Evolutionary conservation across 2,329 filamentous ascomycete genomes (phyloP).

Genomic region (Exophiala viscosa): DNA sequence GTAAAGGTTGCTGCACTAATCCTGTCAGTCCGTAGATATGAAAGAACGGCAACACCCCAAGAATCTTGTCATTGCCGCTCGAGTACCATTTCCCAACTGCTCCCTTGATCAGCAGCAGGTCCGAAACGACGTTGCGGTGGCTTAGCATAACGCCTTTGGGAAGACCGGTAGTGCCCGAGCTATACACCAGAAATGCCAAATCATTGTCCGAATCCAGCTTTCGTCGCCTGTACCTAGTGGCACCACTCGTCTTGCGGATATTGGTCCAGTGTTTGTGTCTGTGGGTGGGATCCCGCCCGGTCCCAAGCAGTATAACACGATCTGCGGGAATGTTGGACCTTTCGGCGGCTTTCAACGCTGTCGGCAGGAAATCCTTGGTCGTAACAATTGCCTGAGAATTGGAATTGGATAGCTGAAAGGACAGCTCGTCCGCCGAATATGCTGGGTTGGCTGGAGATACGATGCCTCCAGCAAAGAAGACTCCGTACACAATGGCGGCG

Average conservation of each 20-base stretch:
- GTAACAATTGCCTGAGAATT: constrained; percentile 73
- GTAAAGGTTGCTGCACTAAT: constrained; percentile 66
- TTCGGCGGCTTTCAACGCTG: constrained; percentile 65
- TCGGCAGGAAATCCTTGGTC: constrained; percentile 62
- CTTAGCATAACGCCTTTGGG: constrained; percentile 89
- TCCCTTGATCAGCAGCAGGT: constrained; percentile 57
- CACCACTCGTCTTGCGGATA: constrained; percentile 63
- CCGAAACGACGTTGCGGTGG: constrained; percentile 78
- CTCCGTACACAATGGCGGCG: constrained; percentile 71
- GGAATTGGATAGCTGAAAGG: constrained; percentile 77
- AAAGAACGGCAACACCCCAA: constrained; percentile 84
- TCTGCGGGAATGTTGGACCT: constrained; percentile 67
- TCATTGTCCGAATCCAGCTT: constrained; percentile 67
- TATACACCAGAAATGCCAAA: constrained; percentile 81
- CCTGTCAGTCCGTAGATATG: constrained; percentile 83
- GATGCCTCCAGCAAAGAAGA: constrained; percentile 77
- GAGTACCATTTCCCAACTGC: constrained; percentile 49
- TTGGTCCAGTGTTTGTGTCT: constrained; percentile 69
- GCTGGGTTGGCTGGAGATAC: constrained; percentile 81
- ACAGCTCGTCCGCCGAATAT: constrained; percentile 79
- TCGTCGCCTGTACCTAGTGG: constrained; percentile 56
- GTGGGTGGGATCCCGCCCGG: constrained; percentile 57
- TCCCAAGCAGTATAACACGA: constrained; percentile 75
- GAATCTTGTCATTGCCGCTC: constrained; percentile 64
- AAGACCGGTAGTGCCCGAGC: constrained; percentile 82